These are phyloP conservation scores for Carallia brachiata DNA, from an alignment of 345 rosid species.

Conservation along the genomic window DNA sequence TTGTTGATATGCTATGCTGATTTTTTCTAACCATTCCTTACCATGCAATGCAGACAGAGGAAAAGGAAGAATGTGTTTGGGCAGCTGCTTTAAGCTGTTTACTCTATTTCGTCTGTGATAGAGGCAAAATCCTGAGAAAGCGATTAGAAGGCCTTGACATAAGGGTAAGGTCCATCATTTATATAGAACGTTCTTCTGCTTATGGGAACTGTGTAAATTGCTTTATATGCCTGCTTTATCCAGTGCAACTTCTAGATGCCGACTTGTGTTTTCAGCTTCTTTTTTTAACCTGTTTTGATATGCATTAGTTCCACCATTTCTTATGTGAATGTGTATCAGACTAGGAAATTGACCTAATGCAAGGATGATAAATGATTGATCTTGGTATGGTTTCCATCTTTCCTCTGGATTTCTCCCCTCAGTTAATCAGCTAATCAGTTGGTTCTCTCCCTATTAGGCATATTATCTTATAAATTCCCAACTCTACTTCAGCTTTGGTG, in stretches of 20 bases:
- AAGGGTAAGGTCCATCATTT: slow-evolving; percentile 50
- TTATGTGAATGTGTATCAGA: no score
- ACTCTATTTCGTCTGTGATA: slow-evolving; percentile 86
- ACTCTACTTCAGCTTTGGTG: background rate
- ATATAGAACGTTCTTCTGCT: no score
- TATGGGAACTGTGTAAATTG: no score
- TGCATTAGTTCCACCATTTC: no score
- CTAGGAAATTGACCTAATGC: background rate
- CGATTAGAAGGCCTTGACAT: slow-evolving; percentile 93
- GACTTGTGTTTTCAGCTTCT: no score
- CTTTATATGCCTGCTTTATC: background rate
- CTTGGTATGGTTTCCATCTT: background rate
- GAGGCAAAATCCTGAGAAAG: slow-evolving; percentile 78
- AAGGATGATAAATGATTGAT: background rate
- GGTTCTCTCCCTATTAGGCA: no score
- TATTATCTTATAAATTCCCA: background rate
- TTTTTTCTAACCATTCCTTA: background rate
- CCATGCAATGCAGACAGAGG: slow-evolving; percentile 57
- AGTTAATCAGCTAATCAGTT: no score
- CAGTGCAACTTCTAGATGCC: background rate
- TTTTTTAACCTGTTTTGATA: no score
- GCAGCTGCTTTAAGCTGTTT: slow-evolving; percentile 95
- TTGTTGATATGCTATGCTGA: background rate
- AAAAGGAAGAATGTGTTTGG: slow-evolving; percentile 91
- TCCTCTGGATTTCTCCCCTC: background rate